Percentiles rank a stretch among this genome's conserved stretches.
Conservation (phyloP, 148 eudicot species). For the Silene latifolia region DNA sequence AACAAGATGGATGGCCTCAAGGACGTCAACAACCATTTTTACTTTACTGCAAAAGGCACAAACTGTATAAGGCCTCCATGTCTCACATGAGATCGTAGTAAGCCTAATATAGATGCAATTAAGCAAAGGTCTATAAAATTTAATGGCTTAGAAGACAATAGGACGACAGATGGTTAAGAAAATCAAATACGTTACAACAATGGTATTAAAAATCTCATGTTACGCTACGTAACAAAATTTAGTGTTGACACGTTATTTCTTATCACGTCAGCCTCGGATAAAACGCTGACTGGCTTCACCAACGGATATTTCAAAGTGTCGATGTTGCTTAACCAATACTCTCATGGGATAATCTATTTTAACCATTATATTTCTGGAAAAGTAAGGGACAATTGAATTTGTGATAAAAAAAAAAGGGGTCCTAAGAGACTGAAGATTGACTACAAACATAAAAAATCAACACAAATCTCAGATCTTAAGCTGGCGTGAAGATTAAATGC, state of each 20-base stretch:
- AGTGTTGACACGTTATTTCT: neutral
- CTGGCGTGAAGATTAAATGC: no score
- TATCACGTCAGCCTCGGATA: neutral
- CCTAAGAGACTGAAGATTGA: no score
- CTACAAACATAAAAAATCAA: no score
- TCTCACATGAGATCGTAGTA: neutral
- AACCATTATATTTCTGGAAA: no score
- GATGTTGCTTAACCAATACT: no score
- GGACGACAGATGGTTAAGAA: neutral
- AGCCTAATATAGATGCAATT: neutral
- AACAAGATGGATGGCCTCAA: conserved; percentile 91
- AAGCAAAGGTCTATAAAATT: neutral
- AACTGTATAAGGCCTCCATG: conserved; percentile 7
- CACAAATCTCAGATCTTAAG: no score
- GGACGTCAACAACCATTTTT: conserved; percentile 81
- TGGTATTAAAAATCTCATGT: neutral
- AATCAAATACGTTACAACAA: neutral
- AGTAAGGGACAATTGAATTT: no score
- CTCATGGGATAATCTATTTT: no score
- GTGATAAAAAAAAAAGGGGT: no score
- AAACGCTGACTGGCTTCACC: no score
- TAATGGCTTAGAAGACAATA: conserved; percentile 3
- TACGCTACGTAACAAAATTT: no score
- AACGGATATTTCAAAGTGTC: no score
- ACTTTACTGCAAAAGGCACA: conserved; percentile 55